Evolutionary conservation across 495 filamentous ascomycete genomes (phyloP).

Genomic region (Penicillium goetzii): DNA sequence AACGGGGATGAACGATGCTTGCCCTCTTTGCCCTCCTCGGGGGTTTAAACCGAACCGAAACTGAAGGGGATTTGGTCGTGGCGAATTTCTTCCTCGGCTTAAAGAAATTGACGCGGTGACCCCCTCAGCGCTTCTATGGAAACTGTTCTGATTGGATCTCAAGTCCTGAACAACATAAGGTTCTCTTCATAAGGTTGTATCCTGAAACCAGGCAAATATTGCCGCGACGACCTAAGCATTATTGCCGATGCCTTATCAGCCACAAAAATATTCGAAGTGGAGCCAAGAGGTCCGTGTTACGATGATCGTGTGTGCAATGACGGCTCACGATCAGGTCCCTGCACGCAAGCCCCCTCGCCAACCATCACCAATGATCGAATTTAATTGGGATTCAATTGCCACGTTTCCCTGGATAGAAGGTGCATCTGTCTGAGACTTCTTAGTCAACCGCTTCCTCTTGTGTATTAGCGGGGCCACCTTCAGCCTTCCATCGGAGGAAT

Average conservation of each 20-base stretch:
- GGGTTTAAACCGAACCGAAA: background rate
- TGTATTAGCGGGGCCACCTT: background rate
- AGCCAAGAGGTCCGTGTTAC: background rate
- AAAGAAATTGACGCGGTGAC: background rate
- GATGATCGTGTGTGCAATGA: conserved; percentile 5
- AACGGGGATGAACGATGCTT: background rate
- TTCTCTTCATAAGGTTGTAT: background rate
- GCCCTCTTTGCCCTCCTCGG: background rate
- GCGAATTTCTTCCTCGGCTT: background rate
- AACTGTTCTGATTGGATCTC: background rate
- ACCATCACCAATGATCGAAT: conserved; percentile 5
- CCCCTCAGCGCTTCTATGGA: background rate
- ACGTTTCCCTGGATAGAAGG: background rate
- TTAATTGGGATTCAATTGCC: background rate
- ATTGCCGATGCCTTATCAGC: background rate
- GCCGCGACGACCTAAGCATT: background rate
- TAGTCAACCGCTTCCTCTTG: background rate
- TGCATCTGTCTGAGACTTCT: conserved; percentile 1
- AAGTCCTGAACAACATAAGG: no score
- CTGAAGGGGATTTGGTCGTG: background rate
- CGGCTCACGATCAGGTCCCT: conserved; percentile 2
- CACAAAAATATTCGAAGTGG: background rate
- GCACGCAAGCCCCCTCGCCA: background rate
- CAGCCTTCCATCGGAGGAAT: conserved; percentile 11
- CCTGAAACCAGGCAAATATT: background rate